phyloP scores from a whole-genome alignment of 352 stramenopile species.

The Globisporangium middletonii region DNA sequence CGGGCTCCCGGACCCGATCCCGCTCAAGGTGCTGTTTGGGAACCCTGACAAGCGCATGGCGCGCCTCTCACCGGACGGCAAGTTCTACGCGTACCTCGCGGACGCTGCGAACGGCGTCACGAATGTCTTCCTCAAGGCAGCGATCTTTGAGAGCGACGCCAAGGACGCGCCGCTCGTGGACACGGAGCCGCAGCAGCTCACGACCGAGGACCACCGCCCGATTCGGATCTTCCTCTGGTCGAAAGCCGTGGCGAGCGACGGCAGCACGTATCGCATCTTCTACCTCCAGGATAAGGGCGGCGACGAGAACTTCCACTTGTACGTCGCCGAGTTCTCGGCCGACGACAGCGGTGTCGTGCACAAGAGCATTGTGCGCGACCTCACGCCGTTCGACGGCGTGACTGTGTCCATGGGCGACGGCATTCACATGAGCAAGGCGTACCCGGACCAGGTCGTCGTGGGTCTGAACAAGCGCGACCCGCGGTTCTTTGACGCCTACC shows the following conservation, averaged over 20 bases:
- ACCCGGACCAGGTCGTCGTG: constrained; percentile 29
- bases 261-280: constrained; percentile 18
- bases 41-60: constrained; percentile 39
- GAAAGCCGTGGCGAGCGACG: constrained; percentile 15
- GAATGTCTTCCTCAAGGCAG: constrained; percentile 40
- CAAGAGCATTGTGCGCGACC: constrained; percentile 24
- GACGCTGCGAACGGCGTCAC: constrained; percentile 30
- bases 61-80: constrained; percentile 37
- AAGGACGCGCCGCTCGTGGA: constrained; percentile 19
- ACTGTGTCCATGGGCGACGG: constrained; percentile 20
- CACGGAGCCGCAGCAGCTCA: constrained; percentile 26
- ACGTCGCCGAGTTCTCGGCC: constrained; percentile 29
- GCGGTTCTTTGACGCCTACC: constrained; percentile 25
- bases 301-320: constrained; percentile 44
- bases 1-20: constrained; percentile 26
- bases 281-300: constrained; percentile 38
- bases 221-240: constrained; percentile 36
- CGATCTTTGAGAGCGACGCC: constrained; percentile 21
- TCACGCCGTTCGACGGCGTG: constrained; percentile 28
- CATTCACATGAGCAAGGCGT: constrained; percentile 19
- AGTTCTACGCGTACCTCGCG: constrained; percentile 41
- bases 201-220: constrained; percentile 28
- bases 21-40: constrained; percentile 39
- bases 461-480: constrained; percentile 30
- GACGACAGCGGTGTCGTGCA: constrained; percentile 17